Base-by-base conservation (phyloP, 1,139 yeast species). In the Taphrina populina region DNA sequence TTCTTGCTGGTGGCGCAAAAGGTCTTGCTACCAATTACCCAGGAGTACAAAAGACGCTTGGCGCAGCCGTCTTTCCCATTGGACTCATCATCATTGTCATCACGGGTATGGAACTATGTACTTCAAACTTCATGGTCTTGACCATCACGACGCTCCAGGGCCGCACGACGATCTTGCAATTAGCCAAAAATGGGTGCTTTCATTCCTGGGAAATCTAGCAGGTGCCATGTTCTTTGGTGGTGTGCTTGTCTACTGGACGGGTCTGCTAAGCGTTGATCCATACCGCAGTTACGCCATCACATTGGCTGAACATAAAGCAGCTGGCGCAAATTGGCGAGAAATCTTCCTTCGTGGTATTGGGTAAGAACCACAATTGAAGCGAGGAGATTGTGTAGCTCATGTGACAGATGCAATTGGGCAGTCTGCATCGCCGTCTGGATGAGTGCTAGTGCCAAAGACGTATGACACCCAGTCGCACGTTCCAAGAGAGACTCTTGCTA, bases 341-440 rank as follows among this genome's bases (percentile, higher is more conserved):
- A 58, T 62, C 7, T 61, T 62, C 59, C 56, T 62, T 10, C 60
- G 64, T 3, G 87, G 80, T 0, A 76, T 83, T n/a, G 47, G 47
- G 35, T 30, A 30, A 27, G 45, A 17, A 33, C 6, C 7, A 33
- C 15, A 10, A 27, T 33, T 10, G 36, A 13, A 10, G 6, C 13
- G 8, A 10, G 15, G 8, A 33, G 15, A 33, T 33, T 8, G 15
- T 33, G 7, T 33, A 6, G 15, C 6, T 6, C 10, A 33, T 33
- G 36, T 10, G 7, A 13, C 33, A 88, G 84, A 0, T 90, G 92
- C 30, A 86, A 86, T 66, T 84, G 84, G 65, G 83, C 75, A 64
- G 94, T 85, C 21, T 79, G 83, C 52, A 69, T 85, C 46, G 94
- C 88, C 0, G 81, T 84, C 7, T 85, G 84, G 67, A 69, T 85